Evolutionary conservation across 1,284 basidiomycete species (phyloP).

Genomic region (Cystobasidium slooffiae): DNA sequence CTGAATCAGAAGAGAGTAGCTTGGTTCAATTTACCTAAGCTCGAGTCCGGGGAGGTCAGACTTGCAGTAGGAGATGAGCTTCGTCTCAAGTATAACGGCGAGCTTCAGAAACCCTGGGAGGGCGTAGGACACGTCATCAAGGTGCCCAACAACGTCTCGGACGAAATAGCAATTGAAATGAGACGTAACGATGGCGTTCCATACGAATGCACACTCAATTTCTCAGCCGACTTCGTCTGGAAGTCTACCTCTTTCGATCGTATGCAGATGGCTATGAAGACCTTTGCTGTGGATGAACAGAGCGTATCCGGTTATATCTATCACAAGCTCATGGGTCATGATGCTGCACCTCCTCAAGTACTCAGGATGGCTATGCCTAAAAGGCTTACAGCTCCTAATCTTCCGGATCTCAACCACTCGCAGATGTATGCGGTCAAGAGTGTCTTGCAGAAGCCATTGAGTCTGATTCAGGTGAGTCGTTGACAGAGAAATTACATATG

Average conservation of each 20-base stretch:
- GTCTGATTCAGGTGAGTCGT: slow-evolving; percentile 74
- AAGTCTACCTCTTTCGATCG: slow-evolving; percentile 98
- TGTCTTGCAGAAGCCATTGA: slow-evolving; percentile 96
- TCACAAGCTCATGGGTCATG: slow-evolving; percentile 96
- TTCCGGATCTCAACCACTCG: slow-evolving; percentile 98
- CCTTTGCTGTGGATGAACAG: slow-evolving; percentile 98
- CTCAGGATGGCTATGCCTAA: slow-evolving; percentile 88
- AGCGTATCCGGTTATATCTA: slow-evolving; percentile 99
- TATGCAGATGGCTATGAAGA: slow-evolving; percentile 99
- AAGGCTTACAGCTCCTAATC: slow-evolving; percentile 90
- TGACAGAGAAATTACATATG: background rate
- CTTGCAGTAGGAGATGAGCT: slow-evolving; percentile 97
- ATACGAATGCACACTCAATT: slow-evolving; percentile 90
- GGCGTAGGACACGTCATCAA: slow-evolving; percentile 98
- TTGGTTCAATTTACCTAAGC: slow-evolving; percentile 93
- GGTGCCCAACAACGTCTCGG: slow-evolving; percentile 98
- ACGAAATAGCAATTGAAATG: slow-evolving; percentile 95
- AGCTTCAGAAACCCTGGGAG: slow-evolving; percentile 90
- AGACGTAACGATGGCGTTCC: slow-evolving; percentile 88
- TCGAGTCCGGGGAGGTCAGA: slow-evolving; percentile 96
- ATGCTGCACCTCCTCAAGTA: slow-evolving; percentile 80
- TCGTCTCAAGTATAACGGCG: slow-evolving; percentile 84
- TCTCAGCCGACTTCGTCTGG: slow-evolving; percentile 98
- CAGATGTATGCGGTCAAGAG: slow-evolving; percentile 99
- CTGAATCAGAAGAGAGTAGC: slow-evolving; percentile 97